A percentile compares a stretch with the other conserved stretches of the same genome.
These are phyloP conservation scores for Monascus ruber DNA, from an alignment of 2,329 filamentous ascomycete genomes.

Conservation along the genomic window DNA sequence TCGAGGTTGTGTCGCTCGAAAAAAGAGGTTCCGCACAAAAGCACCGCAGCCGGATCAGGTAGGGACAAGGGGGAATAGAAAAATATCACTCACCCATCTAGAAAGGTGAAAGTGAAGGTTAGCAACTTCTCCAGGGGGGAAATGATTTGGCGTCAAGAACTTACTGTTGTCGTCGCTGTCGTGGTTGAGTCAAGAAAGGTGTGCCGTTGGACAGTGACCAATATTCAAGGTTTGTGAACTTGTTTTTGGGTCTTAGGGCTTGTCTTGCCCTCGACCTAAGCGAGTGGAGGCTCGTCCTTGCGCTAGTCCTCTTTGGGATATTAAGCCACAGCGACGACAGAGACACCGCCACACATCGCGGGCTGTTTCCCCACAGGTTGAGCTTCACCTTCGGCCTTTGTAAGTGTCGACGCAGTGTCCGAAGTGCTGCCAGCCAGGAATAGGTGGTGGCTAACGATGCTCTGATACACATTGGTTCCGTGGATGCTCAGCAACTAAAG, in stretches of 20 bases:
- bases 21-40: slow-evolving; percentile 15
- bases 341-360: not conserved
- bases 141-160: slow-evolving; percentile 1
- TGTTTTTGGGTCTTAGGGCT: slow-evolving; percentile 28
- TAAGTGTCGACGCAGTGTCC: too few species aligned
- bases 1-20: not conserved
- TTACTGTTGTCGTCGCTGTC: slow-evolving; percentile 45
- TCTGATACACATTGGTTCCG: not conserved
- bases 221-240: slow-evolving; percentile 33
- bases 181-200: slow-evolving; percentile 31
- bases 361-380: not conserved
- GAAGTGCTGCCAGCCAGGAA: too few species aligned
- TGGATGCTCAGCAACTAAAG: slow-evolving; percentile 1
- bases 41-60: slow-evolving; percentile 19
- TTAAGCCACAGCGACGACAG: slow-evolving; percentile 3
- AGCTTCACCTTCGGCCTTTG: too few species aligned
- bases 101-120: slow-evolving; percentile 13
- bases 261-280: slow-evolving; percentile 27
- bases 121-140: slow-evolving; percentile 9
- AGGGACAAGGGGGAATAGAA: slow-evolving; percentile 14
- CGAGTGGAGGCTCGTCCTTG: slow-evolving; percentile 16
- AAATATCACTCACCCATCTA: slow-evolving; percentile 52
- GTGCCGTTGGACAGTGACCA: slow-evolving; percentile 21
- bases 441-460: not conserved
- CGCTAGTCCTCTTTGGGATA: slow-evolving; percentile 16